Evolutionary conservation across 1,284 basidiomycete species (phyloP).

Genomic region (Leccinum griseonigrum): DNA sequence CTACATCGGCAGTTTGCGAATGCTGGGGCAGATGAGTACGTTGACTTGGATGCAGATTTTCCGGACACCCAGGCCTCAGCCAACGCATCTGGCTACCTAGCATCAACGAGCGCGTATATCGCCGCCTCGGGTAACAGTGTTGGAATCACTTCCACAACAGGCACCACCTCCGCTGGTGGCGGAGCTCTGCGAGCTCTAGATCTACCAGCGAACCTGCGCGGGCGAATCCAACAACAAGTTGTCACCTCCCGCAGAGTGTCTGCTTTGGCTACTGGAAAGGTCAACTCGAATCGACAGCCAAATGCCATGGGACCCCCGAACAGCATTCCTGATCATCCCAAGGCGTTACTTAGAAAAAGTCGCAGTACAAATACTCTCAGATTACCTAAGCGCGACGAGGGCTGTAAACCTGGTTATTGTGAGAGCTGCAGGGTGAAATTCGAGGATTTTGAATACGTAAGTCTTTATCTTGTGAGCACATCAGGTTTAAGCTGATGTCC

Average conservation of each 20-base stretch:
- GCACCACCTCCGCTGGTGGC: conserved; percentile 78
- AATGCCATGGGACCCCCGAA: conserved; percentile 66
- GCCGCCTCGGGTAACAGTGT: conserved; percentile 97
- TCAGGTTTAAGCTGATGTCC: conserved; percentile 3
- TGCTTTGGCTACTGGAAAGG: conserved; percentile 28
- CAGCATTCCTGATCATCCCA: conserved; percentile 50
- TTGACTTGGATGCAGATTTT: conserved; percentile 51
- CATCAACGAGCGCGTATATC: conserved; percentile 61
- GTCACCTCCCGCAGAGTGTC: conserved; percentile 57
- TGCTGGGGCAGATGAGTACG: conserved; percentile 34
- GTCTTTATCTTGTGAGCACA: conserved; percentile 27
- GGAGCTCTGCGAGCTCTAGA: conserved; percentile 43
- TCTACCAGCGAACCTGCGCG: conserved; percentile 52
- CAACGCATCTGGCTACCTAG: conserved; percentile 68
- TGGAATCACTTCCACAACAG: conserved; percentile 80
- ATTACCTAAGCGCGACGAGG: conserved; percentile 77
- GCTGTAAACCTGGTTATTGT: conserved; percentile 94
- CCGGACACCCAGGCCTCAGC: conserved; percentile 48
- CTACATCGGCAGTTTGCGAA: conserved; percentile 52
- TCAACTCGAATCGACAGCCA: conserved; percentile 34
- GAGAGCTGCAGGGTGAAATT: conserved; percentile 95
- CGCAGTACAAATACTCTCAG: conserved; percentile 75
- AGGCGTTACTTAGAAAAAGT: conserved; percentile 61
- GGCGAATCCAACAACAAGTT: conserved; percentile 61
- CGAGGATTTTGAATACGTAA: conserved; percentile 81